These are phyloP conservation scores for Prunus mume DNA, from an alignment of 306 rosid species.

Conservation along the genomic window DNA sequence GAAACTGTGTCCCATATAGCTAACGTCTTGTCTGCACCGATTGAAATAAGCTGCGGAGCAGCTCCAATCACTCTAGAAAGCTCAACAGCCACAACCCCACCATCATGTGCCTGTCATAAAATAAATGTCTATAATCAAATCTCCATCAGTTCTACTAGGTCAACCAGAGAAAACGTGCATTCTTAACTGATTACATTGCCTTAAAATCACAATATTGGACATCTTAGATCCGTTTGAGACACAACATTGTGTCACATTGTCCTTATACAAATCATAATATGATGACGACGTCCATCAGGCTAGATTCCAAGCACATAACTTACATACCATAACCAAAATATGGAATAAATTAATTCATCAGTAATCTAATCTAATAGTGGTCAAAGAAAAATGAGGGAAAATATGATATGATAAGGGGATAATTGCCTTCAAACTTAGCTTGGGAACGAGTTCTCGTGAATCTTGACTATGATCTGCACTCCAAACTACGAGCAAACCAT, in stretches of 20 bases:
- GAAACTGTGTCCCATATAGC: conserved; percentile 98
- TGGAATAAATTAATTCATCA: conserved; percentile 20
- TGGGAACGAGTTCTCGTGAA: conserved; percentile 97
- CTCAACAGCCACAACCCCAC: conserved; percentile 97
- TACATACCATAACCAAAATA: not conserved
- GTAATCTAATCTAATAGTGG: conserved; percentile 16
- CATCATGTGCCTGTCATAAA: conserved; percentile 80
- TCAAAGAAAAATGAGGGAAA: not conserved
- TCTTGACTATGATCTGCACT: conserved; percentile 95
- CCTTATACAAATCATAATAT: conserved; percentile 20
- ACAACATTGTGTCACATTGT: not conserved
- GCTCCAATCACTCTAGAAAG: conserved; percentile 94
- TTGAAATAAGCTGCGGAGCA: conserved; percentile 96
- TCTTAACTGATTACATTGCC: not conserved
- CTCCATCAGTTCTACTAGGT: not conserved
- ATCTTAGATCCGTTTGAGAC: conserved; percentile 16
- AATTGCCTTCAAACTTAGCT: conserved; percentile 82
- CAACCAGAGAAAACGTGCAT: conserved; percentile 20
- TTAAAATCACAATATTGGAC: conserved; percentile 11
- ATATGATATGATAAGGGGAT: conserved; percentile 6
- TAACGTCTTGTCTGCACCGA: conserved; percentile 96
- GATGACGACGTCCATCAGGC: conserved; percentile 11
- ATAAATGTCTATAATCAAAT: conserved; percentile 6
- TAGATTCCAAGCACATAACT: not conserved
- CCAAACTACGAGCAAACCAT: conserved; percentile 94